Percentiles rank a stretch among this genome's conserved stretches.
Conservation (phyloP, 2,329 filamentous ascomycete species). For the Aspergillus pseudoglaucus region DNA sequence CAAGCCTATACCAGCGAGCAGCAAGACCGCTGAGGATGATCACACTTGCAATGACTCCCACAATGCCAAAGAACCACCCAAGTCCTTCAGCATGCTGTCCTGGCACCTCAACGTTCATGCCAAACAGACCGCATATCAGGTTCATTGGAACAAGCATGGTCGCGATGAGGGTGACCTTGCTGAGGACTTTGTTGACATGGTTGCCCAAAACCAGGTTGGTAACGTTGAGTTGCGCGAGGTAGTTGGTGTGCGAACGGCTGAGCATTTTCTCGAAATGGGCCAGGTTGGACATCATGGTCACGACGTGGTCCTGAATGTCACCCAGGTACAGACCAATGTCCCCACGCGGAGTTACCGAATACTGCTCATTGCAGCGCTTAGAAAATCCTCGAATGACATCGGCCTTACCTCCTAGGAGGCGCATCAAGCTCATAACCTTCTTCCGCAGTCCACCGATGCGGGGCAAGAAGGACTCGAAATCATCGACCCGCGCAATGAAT, state of each 20-base stretch:
- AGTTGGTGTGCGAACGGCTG: constrained; percentile 88
- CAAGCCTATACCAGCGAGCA: constrained; percentile 37
- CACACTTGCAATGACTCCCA: constrained; percentile 40
- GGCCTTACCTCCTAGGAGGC: constrained; percentile 92
- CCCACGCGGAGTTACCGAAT: constrained; percentile 87
- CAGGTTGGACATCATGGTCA: constrained; percentile 97
- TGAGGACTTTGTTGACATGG: constrained; percentile 77
- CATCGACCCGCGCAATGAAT: constrained; percentile 83
- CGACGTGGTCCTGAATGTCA: constrained; percentile 98
- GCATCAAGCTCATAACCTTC: constrained; percentile 88
- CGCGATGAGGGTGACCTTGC: constrained; percentile 90
- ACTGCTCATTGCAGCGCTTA: constrained; percentile 97
- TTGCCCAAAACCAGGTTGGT: constrained; percentile 86
- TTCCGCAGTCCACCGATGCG: constrained; percentile 87
- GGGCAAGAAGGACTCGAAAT: constrained; percentile 79
- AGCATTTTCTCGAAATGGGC: constrained; percentile 97
- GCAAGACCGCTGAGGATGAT: constrained; percentile 32
- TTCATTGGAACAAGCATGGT: constrained; percentile 96
- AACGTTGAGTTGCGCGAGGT: constrained; percentile 88
- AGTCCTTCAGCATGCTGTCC: constrained; percentile 30
- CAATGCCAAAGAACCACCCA: constrained; percentile 45
- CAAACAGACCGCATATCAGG: constrained; percentile 63
- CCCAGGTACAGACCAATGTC: constrained; percentile 95
- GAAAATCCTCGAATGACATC: constrained; percentile 96
- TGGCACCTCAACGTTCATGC: constrained; percentile 47